Base-by-base conservation (phyloP, 2,329 filamentous ascomycete genomes). In the Trichoderma sp. region DNA sequence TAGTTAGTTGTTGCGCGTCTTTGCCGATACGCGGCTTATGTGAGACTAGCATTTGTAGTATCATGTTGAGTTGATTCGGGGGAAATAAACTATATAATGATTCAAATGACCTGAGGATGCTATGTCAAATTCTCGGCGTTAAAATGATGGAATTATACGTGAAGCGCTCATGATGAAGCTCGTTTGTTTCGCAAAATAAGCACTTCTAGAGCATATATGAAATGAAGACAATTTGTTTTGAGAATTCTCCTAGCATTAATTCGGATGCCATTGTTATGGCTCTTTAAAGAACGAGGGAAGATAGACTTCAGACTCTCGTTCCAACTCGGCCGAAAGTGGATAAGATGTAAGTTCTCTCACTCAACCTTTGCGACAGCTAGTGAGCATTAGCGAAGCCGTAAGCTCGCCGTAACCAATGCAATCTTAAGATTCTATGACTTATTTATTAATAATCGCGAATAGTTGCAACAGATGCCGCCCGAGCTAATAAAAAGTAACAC, bases 291-390 rank as follows among this genome's bases (percentile, higher is more conserved):
- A 24, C 38, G 41, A 50, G n/a, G 12, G 24, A 21, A 18, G 1
- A 45, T 9, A 12, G n/a, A 24, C n/a, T 72, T 53, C 9, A 33
- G 6, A 7, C 11, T 31, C 33, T 72, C 69, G 69, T 27, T 29
- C 21, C 8, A 64, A 64, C n/a, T 63, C 69, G 69, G 69, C 16
- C 69, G 27, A 72, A 72, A 64, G 38, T 72, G 69, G 59, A 53
- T 50, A 53, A 21, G 16, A 12, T 27, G 27, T n/a, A 50, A 16
- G 12, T 45, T 45, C 14, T 38, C 11, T 41, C 21, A 18, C 11
- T 53, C 29, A 21, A 33, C 12, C 27, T 18, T 5, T 24, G 27
- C 6, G 24, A 21, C 11, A 12, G 7, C 6, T 8, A 53, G 29
- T 35, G 33, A 31, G 24, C 24, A 3, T 33, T 62, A 45, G 29